Conservation (phyloP, 768 basidiomycete genomes). For the Favolaschia claudopus region DNA sequence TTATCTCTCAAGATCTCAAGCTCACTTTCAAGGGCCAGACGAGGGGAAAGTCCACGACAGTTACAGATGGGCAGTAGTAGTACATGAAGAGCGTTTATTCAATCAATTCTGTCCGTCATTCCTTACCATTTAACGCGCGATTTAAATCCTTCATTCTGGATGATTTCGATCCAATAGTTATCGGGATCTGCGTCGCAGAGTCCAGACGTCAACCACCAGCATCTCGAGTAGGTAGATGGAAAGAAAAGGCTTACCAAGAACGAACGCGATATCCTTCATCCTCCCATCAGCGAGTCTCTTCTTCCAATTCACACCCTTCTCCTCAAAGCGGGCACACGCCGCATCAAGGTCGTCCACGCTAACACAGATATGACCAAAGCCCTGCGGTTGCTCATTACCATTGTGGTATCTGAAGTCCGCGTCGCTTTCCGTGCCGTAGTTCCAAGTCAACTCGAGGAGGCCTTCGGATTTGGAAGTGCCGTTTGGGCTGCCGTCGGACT, state of each 20-base stretch:
- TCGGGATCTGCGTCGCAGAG: slow-evolving; percentile 60
- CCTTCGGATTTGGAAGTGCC: slow-evolving; percentile 49
- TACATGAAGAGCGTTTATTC: too few species aligned
- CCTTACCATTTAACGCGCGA: neutral
- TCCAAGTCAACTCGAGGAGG: slow-evolving; percentile 85
- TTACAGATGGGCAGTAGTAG: too few species aligned
- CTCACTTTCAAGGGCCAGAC: too few species aligned
- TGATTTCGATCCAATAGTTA: slow-evolving; percentile 54
- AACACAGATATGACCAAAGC: slow-evolving; percentile 92
- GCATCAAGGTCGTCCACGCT: slow-evolving; percentile 82
- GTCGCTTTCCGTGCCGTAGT: slow-evolving; percentile 90
- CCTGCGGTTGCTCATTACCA: slow-evolving; percentile 86
- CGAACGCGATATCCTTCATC: slow-evolving; percentile 87
- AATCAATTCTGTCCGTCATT: too few species aligned
- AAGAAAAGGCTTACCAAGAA: slow-evolving; percentile 57
- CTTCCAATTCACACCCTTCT: slow-evolving; percentile 85
- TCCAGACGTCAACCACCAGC: neutral
- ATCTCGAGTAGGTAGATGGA: neutral
- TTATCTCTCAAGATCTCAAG: too few species aligned
- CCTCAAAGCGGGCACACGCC: slow-evolving; percentile 86
- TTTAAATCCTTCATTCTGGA: slow-evolving; percentile 26
- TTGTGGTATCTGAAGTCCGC: slow-evolving; percentile 79
- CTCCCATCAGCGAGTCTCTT: slow-evolving; percentile 86
- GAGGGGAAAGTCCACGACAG: too few species aligned
- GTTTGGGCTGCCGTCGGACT: slow-evolving; percentile 72